These are phyloP conservation scores for Diutina catenulata DNA, from an alignment of 1,139 yeast genomes.

Conservation along the genomic window DNA sequence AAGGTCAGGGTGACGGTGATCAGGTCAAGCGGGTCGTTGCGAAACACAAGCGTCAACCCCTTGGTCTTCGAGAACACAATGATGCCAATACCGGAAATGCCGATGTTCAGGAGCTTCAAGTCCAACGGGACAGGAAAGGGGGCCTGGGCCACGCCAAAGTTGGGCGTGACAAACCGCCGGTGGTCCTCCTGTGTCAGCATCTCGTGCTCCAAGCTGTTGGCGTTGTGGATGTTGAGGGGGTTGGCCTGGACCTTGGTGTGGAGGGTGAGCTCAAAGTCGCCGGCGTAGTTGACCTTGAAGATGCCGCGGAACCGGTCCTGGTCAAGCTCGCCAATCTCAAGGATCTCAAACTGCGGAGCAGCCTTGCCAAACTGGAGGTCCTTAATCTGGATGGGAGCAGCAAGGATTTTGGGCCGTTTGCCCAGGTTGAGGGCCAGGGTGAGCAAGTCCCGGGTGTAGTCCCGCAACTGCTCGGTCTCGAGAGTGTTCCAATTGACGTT, in stretches of 20 bases:
- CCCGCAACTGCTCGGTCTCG: conserved; percentile 54
- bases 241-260: conserved; percentile 82
- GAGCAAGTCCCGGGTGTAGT: conserved; percentile 57
- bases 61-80: conserved; percentile 73
- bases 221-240: conserved; percentile 59
- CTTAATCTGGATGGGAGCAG: conserved; percentile 60
- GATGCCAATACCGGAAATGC: conserved; percentile 70
- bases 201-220: conserved; percentile 32
- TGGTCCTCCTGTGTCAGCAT: conserved; percentile 8
- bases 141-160: conserved; percentile 53
- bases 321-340: conserved; percentile 80
- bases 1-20: conserved; percentile 77
- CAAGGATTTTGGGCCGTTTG: conserved; percentile 62
- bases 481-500: conserved; percentile 73
- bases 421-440: conserved; percentile 74
- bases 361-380: conserved; percentile 69
- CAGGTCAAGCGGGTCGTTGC: conserved; percentile 79
- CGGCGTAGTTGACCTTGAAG: conserved; percentile 68
- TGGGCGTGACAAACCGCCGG: conserved; percentile 45
- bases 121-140: conserved; percentile 72
- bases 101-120: conserved; percentile 60
- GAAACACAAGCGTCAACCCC: conserved; percentile 76
- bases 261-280: conserved; percentile 70
- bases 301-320: conserved; percentile 75
- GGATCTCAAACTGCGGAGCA: conserved; percentile 70